Conservation (phyloP, 371 early-diverging fungal genomes). For the Batrachochytrium dendrobatidis region DNA sequence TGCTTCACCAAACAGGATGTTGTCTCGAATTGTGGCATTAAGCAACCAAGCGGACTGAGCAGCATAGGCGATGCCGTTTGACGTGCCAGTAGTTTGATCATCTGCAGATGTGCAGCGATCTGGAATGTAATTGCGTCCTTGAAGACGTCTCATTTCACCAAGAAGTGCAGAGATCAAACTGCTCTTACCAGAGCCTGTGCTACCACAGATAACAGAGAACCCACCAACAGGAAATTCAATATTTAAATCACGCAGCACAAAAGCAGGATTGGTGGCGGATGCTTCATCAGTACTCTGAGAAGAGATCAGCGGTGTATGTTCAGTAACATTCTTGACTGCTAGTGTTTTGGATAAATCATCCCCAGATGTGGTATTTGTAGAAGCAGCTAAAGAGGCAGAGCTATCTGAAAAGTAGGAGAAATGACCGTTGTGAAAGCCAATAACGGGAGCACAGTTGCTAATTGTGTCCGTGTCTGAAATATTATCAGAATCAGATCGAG, state of each 20-base stretch:
- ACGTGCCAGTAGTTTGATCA: constrained; percentile 1
- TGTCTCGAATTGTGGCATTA: constrained; percentile 50
- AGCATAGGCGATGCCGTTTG: constrained; percentile 36
- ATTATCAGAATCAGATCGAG: background rate
- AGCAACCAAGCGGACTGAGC: constrained; percentile 46
- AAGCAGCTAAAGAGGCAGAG: background rate
- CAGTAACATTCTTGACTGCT: constrained; percentile 26
- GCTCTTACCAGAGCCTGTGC: constrained; percentile 58
- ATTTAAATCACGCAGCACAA: constrained; percentile 8
- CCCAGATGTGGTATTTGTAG: background rate
- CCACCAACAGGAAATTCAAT: constrained; percentile 8
- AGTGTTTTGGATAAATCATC: background rate
- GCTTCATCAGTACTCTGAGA: constrained; percentile 30
- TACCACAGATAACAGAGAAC: constrained; percentile 55
- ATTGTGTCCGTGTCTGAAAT: background rate
- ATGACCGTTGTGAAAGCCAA: constrained; percentile 16
- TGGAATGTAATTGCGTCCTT: background rate
- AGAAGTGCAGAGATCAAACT: constrained; percentile 59
- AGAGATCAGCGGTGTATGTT: background rate
- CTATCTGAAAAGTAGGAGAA: constrained; percentile 13
- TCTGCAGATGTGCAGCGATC: background rate
- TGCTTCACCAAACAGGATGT: constrained; percentile 45
- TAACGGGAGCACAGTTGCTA: background rate
- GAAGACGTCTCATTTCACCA: constrained; percentile 31
- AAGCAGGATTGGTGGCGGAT: constrained; percentile 21